phyloP scores from a whole-genome alignment of 176 grass and related monocot species.

The Saccharum officinarum region DNA sequence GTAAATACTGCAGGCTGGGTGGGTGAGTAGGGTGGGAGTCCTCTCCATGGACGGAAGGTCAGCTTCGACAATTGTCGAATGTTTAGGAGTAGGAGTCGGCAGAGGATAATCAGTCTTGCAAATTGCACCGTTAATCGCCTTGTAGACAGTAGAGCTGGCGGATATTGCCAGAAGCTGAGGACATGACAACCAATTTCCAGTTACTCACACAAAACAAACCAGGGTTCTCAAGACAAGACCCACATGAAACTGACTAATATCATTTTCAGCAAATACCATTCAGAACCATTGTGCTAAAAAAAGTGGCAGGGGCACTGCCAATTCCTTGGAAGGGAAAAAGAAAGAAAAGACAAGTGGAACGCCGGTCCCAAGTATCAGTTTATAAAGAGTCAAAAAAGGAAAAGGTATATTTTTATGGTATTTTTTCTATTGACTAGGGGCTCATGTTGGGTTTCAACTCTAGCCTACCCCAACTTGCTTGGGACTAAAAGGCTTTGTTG shows the following conservation, averaged over 20 bases:
- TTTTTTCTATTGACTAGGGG: too few relatives aligned
- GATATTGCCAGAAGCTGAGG: slow-evolving; percentile 87
- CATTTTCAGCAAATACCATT: background rate
- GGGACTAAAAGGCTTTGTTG: too few relatives aligned
- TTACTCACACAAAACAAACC: slow-evolving; percentile 3
- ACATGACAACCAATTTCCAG: slow-evolving; percentile 15
- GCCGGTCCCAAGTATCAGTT: background rate
- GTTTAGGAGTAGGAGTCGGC: slow-evolving; percentile 26
- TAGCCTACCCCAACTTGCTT: too few relatives aligned
- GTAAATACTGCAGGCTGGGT: slow-evolving; percentile 23
- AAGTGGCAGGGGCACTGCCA: background rate
- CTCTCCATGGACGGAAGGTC: slow-evolving; percentile 31
- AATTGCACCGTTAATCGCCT: slow-evolving; percentile 53
- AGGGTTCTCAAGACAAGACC: background rate
- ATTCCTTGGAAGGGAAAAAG: background rate
- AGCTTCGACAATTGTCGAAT: slow-evolving; percentile 44
- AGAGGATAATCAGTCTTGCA: slow-evolving; percentile 20
- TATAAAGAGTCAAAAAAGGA: background rate
- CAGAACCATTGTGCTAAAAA: background rate
- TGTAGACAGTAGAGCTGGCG: slow-evolving; percentile 98
- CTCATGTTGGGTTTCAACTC: too few relatives aligned
- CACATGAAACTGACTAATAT: background rate
- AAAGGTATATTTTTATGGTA: too few relatives aligned
- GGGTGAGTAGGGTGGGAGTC: background rate
- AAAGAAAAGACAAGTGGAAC: background rate